Percentiles rank a stretch among this genome's conserved stretches.
These are phyloP conservation scores for Platanthera guangdongensis DNA, from an alignment of 106 monocot genomes.

Conservation along the genomic window DNA sequence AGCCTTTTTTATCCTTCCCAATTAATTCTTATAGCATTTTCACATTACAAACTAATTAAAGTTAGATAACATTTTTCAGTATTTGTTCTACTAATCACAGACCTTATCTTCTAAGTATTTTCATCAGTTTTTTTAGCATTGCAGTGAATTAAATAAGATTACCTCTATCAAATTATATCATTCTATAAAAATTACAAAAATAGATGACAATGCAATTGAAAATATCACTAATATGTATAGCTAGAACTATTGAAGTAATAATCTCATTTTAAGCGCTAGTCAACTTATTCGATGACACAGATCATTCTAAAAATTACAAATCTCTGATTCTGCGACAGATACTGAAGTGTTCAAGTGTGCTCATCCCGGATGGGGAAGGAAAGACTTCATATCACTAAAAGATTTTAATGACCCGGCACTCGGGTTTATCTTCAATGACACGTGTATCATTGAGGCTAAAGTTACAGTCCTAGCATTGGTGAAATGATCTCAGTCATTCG, in stretches of 20 bases:
- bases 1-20: too few relatives aligned
- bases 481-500: neutral
- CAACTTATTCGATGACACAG: neutral
- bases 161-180: too few relatives aligned
- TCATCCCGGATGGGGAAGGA: constrained; percentile 11
- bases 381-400: neutral
- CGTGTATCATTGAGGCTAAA: constrained; percentile 6
- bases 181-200: too few relatives aligned
- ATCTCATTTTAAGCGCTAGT: neutral
- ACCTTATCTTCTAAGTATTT: too few relatives aligned
- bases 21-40: too few relatives aligned
- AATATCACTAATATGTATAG: neutral
- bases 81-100: too few relatives aligned
- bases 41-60: too few relatives aligned
- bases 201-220: too few relatives aligned
- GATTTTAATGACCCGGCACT: neutral
- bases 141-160: too few relatives aligned
- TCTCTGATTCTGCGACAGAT: neutral
- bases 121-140: too few relatives aligned
- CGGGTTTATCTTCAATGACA: constrained; percentile 4
- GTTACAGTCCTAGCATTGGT: constrained; percentile 3
- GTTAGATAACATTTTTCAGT: too few relatives aligned
- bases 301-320: neutral
- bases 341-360: constrained; percentile 8
- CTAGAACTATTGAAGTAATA: neutral